Evolutionary conservation across 148 eudicot genomes (phyloP), one percentile per base, ranked within the genome.

Genomic region (Nepenthes mirabilis): DNA sequence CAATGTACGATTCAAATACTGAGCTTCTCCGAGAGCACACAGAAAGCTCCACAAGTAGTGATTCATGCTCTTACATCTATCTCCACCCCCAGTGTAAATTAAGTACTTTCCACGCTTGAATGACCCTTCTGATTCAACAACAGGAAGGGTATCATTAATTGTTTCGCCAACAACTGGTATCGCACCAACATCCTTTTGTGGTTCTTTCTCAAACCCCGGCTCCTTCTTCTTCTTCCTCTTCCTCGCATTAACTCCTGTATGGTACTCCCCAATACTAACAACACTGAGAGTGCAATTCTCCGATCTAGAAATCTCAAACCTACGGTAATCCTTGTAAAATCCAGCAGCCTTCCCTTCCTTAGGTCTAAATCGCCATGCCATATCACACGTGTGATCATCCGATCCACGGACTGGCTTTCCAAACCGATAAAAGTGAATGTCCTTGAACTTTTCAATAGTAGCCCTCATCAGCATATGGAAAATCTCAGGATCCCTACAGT

Each of bases 281-380:
- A 93, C 91, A 60, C 72, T 66, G 34, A 89, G 70, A n/a, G 80
- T 73, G 67, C 95, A 93, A 64, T 93, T 86, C n/a, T 72, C 86
- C 0, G 75, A 78, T 68, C 85, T 82, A 2, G 68, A 57, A 43
- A 89, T 57, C 73, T 54, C 74, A 67, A 93, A 93, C 55, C 75
- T 80, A 34, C 99, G 63, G 37, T 89, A 93, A 58, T 93, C 99
- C 82, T 86, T 93, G 60, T 89, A 79, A 62, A 89, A 76, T 1
- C 80, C 75, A 0, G 90, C 89, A 1, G 84, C 69, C 69, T 86
- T 93, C 58, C 91, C 95, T 59, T 93, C 91, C 65, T 79, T 88
- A 2, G 96, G 96, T 70, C 96, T 88, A 77, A 81, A 93, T 58
- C 96, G 70, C 95, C 95, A 93, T 1, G 97, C 99, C 99, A 93